These are phyloP conservation scores for Diaporthe longicolla DNA, from an alignment of 2,329 filamentous ascomycete genomes.

Conservation along the genomic window DNA sequence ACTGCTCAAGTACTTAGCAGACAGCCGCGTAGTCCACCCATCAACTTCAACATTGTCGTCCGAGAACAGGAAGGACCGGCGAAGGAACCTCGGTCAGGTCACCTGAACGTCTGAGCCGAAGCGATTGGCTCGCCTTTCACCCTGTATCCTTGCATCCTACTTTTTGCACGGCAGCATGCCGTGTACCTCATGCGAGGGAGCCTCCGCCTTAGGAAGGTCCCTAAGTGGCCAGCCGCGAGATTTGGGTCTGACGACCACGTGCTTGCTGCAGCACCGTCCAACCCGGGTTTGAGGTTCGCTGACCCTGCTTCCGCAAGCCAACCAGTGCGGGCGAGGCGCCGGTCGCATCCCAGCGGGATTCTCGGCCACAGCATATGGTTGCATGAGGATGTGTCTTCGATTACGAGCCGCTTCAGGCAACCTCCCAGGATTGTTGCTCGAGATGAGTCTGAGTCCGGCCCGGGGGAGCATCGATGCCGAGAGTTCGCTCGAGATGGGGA, in stretches of 20 bases:
- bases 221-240: constrained; percentile 8
- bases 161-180: constrained; percentile 27
- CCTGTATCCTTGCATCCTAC: constrained; percentile 14
- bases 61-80: not conserved
- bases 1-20: too few species aligned
- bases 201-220: constrained; percentile 21
- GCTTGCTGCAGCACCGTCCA: not conserved
- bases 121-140: constrained; percentile 9
- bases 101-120: not conserved
- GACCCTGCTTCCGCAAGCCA: constrained; percentile 7
- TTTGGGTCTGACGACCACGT: constrained; percentile 27
- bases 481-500: not conserved
- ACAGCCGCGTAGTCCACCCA: not conserved
- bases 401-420: not conserved
- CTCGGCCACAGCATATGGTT: not conserved
- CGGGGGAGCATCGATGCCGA: not conserved
- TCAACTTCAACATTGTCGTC: not conserved
- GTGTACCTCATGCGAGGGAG: constrained; percentile 7
- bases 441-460: not conserved
- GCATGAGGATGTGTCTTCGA: not conserved
- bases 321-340: not conserved
- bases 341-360: not conserved
- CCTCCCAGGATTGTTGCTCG: too few species aligned
- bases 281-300: constrained; percentile 12
- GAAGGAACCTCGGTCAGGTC: not conserved